A percentile compares a stretch with the other conserved stretches of the same genome.
phyloP scores from a whole-genome alignment of 148 eudicot species.

The Dysphania ambrosioides region DNA sequence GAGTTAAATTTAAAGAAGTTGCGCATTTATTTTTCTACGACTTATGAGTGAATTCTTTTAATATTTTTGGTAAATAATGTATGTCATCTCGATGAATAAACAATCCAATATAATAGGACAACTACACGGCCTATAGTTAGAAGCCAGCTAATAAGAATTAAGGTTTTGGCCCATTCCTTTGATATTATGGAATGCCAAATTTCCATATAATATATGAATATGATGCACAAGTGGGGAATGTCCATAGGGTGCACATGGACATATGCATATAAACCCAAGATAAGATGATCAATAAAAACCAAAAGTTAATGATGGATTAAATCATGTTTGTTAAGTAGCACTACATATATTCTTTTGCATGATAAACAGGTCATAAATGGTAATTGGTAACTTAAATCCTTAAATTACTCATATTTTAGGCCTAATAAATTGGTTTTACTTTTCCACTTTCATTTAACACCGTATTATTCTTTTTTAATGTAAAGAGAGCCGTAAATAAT shows the following conservation, averaged over 20 bases:
- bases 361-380: not conserved
- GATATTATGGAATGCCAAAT: not conserved
- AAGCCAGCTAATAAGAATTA: not conserved
- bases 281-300: not conserved
- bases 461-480: slow-evolving; percentile 1
- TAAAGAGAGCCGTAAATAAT: no score
- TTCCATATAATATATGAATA: not conserved
- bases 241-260: slow-evolving; percentile 7
- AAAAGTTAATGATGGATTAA: not conserved
- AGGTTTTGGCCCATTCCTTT: not conserved
- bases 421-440: not conserved
- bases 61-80: no score
- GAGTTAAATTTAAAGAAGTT: no score
- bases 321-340: not conserved
- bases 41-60: no score
- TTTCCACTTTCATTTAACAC: not conserved
- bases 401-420: not conserved
- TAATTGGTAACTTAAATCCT: not conserved
- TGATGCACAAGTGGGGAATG: not conserved
- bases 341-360: not conserved
- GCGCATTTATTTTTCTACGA: no score
- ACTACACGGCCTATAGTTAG: not conserved
- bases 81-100: no score
- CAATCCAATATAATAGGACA: not conserved
- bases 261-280: not conserved